These are phyloP conservation scores for Auxenochlorella pyrenoidosa DNA, from an alignment of 139 green algal genomes.

Conservation along the genomic window DNA sequence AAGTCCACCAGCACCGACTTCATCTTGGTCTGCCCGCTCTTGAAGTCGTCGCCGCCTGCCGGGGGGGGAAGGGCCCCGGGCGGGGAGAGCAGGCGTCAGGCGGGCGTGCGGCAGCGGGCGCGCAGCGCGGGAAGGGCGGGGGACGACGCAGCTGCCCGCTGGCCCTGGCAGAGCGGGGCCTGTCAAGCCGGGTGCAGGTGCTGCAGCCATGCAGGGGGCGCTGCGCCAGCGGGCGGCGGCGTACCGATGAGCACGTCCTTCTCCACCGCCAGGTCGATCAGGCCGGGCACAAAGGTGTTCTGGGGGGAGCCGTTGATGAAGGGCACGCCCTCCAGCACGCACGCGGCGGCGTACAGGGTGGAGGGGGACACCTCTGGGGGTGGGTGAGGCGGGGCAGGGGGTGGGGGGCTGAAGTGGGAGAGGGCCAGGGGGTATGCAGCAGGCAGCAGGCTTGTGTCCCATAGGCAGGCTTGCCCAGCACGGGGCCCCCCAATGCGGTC, in stretches of 20 bases:
- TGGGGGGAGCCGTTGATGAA: slow-evolving; percentile 99
- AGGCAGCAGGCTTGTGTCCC: no score
- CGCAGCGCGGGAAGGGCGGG: not conserved
- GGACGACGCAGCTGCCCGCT: not conserved
- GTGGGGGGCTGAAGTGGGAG: not conserved
- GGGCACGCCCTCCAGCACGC: slow-evolving; percentile 92
- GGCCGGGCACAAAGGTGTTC: slow-evolving; percentile 96
- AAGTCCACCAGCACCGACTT: slow-evolving; percentile 99
- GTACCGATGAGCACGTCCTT: slow-evolving; percentile 89
- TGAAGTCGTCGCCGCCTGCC: slow-evolving; percentile 97
- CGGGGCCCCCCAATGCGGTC: no score
- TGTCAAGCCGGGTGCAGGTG: not conserved
- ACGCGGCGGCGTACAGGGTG: slow-evolving; percentile 94
- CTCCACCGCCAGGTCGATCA: slow-evolving; percentile 85
- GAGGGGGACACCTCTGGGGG: slow-evolving; percentile 91
- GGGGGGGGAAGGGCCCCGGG: not conserved
- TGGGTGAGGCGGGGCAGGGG: not conserved
- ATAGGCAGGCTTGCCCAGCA: no score
- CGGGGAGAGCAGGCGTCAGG: not conserved
- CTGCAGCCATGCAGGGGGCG: not conserved
- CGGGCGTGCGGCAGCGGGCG: not conserved
- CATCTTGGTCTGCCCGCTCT: slow-evolving; percentile 97
- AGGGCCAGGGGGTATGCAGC: no score
- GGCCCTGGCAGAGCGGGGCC: not conserved
- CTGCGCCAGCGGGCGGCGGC: not conserved